Conservation (phyloP, 805 yeast species). For the Yarrowia keelungensis region DNA sequence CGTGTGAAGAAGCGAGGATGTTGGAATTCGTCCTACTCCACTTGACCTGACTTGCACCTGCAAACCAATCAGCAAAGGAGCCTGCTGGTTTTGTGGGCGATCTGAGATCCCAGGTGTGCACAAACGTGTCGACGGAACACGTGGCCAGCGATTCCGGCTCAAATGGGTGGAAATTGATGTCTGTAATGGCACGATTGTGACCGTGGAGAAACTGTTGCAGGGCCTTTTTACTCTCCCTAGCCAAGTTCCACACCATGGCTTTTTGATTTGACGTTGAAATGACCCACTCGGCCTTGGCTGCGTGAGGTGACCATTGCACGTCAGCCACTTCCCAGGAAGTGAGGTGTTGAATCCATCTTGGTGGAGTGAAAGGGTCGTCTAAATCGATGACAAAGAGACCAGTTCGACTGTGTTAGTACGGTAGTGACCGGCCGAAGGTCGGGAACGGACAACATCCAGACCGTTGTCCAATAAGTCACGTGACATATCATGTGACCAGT, state of each 20-base stretch:
- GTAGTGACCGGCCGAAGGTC: no score
- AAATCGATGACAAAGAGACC: constrained; percentile 91
- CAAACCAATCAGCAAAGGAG: constrained; percentile 91
- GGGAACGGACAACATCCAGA: no score
- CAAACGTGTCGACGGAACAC: constrained; percentile 88
- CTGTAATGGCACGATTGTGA: constrained; percentile 93
- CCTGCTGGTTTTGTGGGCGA: constrained; percentile 72
- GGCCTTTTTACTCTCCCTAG: constrained; percentile 72
- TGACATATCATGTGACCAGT: background rate
- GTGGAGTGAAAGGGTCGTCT: constrained; percentile 94
- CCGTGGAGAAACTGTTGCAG: constrained; percentile 87
- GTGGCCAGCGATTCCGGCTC: constrained; percentile 90
- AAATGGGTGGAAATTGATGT: constrained; percentile 87
- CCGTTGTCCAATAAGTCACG: background rate
- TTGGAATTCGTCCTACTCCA: constrained; percentile 84
- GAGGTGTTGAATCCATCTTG: constrained; percentile 88
- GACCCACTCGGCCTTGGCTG: constrained; percentile 85
- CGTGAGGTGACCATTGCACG: constrained; percentile 97
- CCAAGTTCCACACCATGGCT: constrained; percentile 92
- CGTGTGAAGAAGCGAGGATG: constrained; percentile 86
- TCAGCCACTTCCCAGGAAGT: constrained; percentile 99
- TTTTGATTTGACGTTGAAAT: constrained; percentile 94
- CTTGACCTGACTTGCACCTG: constrained; percentile 93
- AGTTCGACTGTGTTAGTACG: constrained; percentile 55
- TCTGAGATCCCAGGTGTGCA: constrained; percentile 90